Percentiles rank a stretch among this genome's conserved stretches.
phyloP scores from a whole-genome alignment of 495 filamentous ascomycete genomes.

The Daldinia bambusicola region DNA sequence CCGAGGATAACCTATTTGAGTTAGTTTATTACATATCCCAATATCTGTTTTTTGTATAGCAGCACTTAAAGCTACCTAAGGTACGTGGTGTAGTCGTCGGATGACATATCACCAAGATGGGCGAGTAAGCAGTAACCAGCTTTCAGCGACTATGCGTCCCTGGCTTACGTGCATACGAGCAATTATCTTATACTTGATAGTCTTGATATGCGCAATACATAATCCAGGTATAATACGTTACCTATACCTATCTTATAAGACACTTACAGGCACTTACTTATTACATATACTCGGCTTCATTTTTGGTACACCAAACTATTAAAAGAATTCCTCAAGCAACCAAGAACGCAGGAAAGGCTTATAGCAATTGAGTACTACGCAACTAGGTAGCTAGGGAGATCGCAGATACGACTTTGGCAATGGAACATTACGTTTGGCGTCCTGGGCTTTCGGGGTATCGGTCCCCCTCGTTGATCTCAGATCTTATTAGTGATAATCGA shows the following conservation, averaged over 20 bases:
- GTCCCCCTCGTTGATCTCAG: conserved; percentile 32
- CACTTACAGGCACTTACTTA: background rate
- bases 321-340: conserved; percentile 7
- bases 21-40: background rate
- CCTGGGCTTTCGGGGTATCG: conserved; percentile 24
- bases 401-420: conserved; percentile 36
- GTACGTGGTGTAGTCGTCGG: too few relatives aligned
- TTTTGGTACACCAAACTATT: conserved; percentile 20
- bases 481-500: conserved; percentile 28
- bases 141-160: background rate
- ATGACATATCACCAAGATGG: too few relatives aligned
- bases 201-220: too few relatives aligned
- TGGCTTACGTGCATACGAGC: background rate
- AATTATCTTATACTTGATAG: too few relatives aligned
- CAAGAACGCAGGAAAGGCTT: conserved; percentile 17
- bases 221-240: background rate
- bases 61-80: background rate
- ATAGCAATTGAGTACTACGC: conserved; percentile 34
- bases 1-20: conserved; percentile 16
- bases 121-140: background rate
- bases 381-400: conserved; percentile 21
- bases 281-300: conserved; percentile 2
- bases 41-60: background rate
- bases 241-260: background rate
- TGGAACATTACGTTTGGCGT: conserved; percentile 23